Evolutionary conservation across 2,329 filamentous ascomycete species (phyloP).

Genomic region (Colletotrichum musae): DNA sequence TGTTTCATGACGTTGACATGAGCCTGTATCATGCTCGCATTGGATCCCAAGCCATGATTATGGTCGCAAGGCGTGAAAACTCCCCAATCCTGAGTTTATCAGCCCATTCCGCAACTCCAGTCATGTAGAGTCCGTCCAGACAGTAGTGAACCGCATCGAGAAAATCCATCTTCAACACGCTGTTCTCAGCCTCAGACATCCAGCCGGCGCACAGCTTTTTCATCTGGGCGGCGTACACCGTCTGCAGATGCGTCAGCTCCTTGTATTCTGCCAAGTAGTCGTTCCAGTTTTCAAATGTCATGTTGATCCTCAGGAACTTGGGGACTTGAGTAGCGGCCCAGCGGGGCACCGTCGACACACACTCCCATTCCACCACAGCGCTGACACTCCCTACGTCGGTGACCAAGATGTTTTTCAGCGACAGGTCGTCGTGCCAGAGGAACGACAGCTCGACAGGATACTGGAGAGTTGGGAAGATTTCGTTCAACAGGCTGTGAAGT

Average conservation of each 20-base stretch:
- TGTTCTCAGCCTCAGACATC: slow-evolving; percentile 45
- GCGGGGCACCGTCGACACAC: slow-evolving; percentile 55
- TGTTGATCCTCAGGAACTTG: slow-evolving; percentile 48
- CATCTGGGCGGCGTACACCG: slow-evolving; percentile 52
- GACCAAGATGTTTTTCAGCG: slow-evolving; percentile 56
- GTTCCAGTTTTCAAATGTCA: no score
- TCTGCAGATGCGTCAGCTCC: neutral
- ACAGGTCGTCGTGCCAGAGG: slow-evolving; percentile 56
- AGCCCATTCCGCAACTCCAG: neutral
- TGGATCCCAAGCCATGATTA: no score
- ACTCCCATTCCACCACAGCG: slow-evolving; percentile 60
- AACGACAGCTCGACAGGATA: slow-evolving; percentile 48
- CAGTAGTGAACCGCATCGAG: slow-evolving; percentile 38
- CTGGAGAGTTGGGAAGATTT: slow-evolving; percentile 48
- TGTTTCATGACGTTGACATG: no score
- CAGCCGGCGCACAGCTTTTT: slow-evolving; percentile 50
- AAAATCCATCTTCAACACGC: slow-evolving; percentile 51
- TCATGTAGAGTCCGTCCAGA: neutral
- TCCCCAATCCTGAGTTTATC: neutral
- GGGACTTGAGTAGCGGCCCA: slow-evolving; percentile 54
- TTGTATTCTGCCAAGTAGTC: no score
- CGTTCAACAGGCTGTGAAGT: slow-evolving; percentile 49
- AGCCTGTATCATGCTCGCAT: no score
- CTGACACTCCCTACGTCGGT: slow-evolving; percentile 53
- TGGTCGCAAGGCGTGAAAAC: slow-evolving; percentile 1